Base-by-base conservation (phyloP, 202 grass and related monocot genomes). In the Carex sylvatica region DNA sequence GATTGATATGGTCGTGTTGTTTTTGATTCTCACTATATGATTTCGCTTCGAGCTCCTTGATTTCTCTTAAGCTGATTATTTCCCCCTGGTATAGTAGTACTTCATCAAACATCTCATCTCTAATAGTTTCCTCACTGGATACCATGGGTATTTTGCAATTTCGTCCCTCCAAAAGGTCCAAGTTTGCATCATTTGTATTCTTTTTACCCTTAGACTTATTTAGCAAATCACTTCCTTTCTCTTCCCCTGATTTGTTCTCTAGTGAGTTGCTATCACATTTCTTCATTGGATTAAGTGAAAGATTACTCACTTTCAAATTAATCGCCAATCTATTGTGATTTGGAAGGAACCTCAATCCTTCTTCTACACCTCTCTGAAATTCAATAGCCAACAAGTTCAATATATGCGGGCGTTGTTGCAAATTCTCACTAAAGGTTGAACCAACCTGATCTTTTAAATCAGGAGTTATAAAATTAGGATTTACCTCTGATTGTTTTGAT, bases 1-100 rank as follows among this genome's bases (percentile, higher is more conserved):
- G 64, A 90, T 94, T 89, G 54, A 90, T 81, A 13, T 84, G 68
- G 58, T 88, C 83, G 61, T 89, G 83, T 82, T 84, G 88, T 13
- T 85, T 63, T 20, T 69, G 76, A 44, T 85, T 76, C 61, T 75
- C 83, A 56, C 55, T 85, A 35, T 35, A n/a, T 15, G 47, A 49
- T 38, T 83, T 83, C 15, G 10, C 5, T 84, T 80, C 23, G 69
- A 80, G 85, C 59, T 52, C 19, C 70, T 68, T 74, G 7, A 35
- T 79, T 86, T 56, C 62, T 71, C 40, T 61, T 20, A 69, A 62
- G 71, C 26, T 9, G 67, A 58, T 33, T 19, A 15, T 70, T 33
- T 73, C 9, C 26, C 46, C 60, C 28, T 77, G 42, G 20, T 66
- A 84, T 20, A 90, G 65, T 42, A 93, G 56, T 53, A 91, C 63